phyloP scores from a whole-genome alignment of 306 rosid genomes.

The Vigna trinervia region DNA sequence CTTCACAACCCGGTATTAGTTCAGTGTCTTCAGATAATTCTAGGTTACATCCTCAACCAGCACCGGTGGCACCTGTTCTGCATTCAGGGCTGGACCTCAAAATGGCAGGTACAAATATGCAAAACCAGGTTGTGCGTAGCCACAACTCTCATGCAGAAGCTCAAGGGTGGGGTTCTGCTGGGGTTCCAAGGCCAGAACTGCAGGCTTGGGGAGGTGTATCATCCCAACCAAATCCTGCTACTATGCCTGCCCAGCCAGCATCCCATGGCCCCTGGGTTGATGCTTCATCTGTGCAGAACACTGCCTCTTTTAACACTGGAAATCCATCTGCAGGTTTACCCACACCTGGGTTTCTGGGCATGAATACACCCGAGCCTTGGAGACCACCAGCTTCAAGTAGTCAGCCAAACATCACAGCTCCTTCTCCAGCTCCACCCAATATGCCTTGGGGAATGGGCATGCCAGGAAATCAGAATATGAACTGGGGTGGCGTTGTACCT shows the following conservation, averaged over 20 bases:
- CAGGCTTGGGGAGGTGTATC: slow-evolving; percentile 62
- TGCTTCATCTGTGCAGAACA: slow-evolving; percentile 59
- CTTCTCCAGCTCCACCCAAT: slow-evolving; percentile 54
- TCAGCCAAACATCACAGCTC: slow-evolving; percentile 65
- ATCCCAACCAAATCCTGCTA: slow-evolving; percentile 59
- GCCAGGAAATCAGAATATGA: slow-evolving; percentile 71
- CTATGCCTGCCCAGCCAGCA: slow-evolving; percentile 62
- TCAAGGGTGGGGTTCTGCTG: slow-evolving; percentile 69
- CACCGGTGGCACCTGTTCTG: slow-evolving; percentile 49
- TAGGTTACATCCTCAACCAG: slow-evolving; percentile 59
- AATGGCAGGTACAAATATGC: slow-evolving; percentile 67
- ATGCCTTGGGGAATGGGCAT: slow-evolving; percentile 68
- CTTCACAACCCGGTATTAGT: slow-evolving; percentile 49
- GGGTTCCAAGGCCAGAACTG: slow-evolving; percentile 57
- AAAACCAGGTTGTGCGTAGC: slow-evolving; percentile 55
- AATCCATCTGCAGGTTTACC: slow-evolving; percentile 61
- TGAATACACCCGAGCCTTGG: slow-evolving; percentile 69
- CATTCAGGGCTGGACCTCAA: slow-evolving; percentile 59
- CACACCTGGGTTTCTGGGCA: slow-evolving; percentile 50
- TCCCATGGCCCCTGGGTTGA: slow-evolving; percentile 72
- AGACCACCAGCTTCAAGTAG: slow-evolving; percentile 67
- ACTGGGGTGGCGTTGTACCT: slow-evolving; percentile 71
- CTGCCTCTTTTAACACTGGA: slow-evolving; percentile 58
- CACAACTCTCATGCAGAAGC: slow-evolving; percentile 56
- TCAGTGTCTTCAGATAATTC: slow-evolving; percentile 46